Conservation (phyloP, 179 eudicot species). For the Silene vulgaris region DNA sequence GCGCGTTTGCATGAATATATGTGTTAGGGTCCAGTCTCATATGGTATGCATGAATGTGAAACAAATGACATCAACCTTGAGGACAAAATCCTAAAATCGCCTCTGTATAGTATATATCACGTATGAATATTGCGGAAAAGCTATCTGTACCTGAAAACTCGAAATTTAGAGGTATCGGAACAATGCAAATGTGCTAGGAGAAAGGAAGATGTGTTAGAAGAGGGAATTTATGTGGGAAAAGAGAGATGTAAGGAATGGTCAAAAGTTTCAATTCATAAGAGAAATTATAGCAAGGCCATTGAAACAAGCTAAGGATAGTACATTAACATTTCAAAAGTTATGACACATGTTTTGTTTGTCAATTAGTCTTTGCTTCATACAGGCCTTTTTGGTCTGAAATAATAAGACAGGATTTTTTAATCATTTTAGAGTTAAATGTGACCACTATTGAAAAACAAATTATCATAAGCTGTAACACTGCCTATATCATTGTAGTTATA, state of each 20-base stretch:
- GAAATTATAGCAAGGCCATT: constrained; percentile 22
- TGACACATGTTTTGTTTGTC: constrained; percentile 2
- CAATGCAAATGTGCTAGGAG: constrained; percentile 7
- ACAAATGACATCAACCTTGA: not conserved
- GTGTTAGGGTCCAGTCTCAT: not conserved
- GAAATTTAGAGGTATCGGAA: not conserved
- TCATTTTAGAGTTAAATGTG: too few species aligned
- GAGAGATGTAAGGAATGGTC: constrained; percentile 14
- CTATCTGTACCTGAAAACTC: constrained; percentile 24
- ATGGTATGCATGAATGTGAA: not conserved
- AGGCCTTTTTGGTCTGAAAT: too few species aligned
- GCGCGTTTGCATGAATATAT: not conserved
- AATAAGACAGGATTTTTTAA: too few species aligned
- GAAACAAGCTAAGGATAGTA: constrained; percentile 19
- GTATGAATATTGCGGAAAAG: not conserved
- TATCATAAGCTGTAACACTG: too few species aligned
- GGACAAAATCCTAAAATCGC: too few species aligned
- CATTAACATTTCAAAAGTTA: constrained; percentile 14
- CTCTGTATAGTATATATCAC: too few species aligned
- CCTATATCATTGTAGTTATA: too few species aligned
- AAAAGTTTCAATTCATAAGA: constrained; percentile 19
- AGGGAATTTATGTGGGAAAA: constrained; percentile 18
- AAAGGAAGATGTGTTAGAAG: constrained; percentile 2
- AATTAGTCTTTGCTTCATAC: too few species aligned
- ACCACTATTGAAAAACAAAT: too few species aligned